Evolutionary conservation across 148 eudicot species (phyloP), one percentile per base, ranked within the genome.

Genomic region (Cornus florida): DNA sequence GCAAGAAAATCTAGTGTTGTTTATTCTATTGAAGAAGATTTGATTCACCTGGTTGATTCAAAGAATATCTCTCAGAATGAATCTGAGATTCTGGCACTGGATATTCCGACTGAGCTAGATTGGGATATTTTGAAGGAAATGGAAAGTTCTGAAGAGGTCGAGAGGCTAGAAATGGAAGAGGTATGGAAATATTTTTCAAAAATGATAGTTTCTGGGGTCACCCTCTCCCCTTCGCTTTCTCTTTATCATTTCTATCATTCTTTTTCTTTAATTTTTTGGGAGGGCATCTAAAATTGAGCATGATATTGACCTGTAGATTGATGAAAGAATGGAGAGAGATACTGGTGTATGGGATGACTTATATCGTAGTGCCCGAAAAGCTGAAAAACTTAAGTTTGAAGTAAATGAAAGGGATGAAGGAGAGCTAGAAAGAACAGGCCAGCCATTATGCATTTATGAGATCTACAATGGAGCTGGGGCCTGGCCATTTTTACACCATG

Each of bases 401-500:
- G 79, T 81, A 43, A 91, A 93, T 81, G 98, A 93, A 91, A 91
- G 94, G 82, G 99, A 96, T 82, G 99, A 96, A 75, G 99, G 99
- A 62, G 99, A 96, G 87, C 89, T 96, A 60, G 98, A 96, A 86
- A 89, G 99, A 80, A 93, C 93, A 20, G 99, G 99, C 50, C 97
- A 91, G 74, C 82, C 87, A 65, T 67, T 96, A 67, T 91, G 97
- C 90, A 88, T 96, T 76, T 93, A 96, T 83, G 99, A 96, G 87
- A 83, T 93, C n/a, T 96, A 96, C 77, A 74, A 79, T 83, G 98
- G 99, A 82, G 88, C 92, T 76, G 99, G 99, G 28, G 90, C 92
- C 59, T 96, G 99, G 99, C 97, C 97, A 19, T 90, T 89, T 82
- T 84, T 96, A 76, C 98, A 96, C 85, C 98, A 92, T 86, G 98